Conservation (phyloP, 1,284 basidiomycete genomes). For the Malassezia equina region DNA sequence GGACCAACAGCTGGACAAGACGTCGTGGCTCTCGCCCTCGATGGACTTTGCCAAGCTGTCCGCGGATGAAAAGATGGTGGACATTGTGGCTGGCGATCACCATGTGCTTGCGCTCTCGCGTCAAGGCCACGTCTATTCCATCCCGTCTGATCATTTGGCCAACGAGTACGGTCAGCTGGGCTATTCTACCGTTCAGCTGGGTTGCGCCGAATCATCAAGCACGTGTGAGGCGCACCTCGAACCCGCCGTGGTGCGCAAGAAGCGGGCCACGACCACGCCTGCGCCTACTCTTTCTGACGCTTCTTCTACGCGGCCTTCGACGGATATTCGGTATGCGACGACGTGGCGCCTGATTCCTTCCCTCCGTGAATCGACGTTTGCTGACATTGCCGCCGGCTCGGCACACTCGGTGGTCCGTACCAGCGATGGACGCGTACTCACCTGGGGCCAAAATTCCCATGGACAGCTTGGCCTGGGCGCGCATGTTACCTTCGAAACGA, state of each 20-base stretch:
- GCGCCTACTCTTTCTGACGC: not conserved
- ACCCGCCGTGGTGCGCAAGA: constrained; percentile 32
- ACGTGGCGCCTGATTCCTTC: constrained; percentile 70
- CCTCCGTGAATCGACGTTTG: constrained; percentile 58
- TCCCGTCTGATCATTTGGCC: constrained; percentile 65
- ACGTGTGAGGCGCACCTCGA: constrained; percentile 40
- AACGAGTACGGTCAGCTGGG: constrained; percentile 81
- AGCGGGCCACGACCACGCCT: not conserved
- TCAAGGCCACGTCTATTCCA: constrained; percentile 66
- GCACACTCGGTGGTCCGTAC: constrained; percentile 60
- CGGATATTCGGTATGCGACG: constrained; percentile 60
- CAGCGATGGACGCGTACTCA: constrained; percentile 63
- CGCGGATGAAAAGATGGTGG: constrained; percentile 23
- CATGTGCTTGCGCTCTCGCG: constrained; percentile 79
- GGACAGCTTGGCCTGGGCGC: constrained; percentile 74
- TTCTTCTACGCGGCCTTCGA: constrained; percentile 21
- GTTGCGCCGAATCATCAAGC: constrained; percentile 24
- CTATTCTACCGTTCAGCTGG: constrained; percentile 24
- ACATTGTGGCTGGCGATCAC: constrained; percentile 55
- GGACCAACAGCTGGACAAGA: constrained; percentile 21
- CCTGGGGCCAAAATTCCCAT: constrained; percentile 38
- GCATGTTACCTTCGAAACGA: constrained; percentile 60
- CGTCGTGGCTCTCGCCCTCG: constrained; percentile 22
- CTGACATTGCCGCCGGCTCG: constrained; percentile 65
- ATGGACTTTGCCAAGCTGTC: constrained; percentile 17